Conservation (phyloP, 768 basidiomycete species). For the Termitomyces sp. region DNA sequence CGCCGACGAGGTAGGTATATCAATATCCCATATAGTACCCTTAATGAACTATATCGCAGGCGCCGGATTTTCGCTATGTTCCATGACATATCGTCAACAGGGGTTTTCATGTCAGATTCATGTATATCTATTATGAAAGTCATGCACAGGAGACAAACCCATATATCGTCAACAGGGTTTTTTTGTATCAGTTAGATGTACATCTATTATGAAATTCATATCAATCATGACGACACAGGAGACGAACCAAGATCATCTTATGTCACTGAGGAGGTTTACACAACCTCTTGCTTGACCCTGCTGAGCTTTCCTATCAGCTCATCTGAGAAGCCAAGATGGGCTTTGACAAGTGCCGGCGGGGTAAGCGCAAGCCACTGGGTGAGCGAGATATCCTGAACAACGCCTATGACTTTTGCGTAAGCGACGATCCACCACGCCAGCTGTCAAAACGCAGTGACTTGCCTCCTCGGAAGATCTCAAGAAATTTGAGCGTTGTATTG, state of each 20-base stretch:
- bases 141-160: no score
- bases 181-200: no score
- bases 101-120: no score
- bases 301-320: slow-evolving; percentile 42
- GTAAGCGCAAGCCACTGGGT: slow-evolving; percentile 60
- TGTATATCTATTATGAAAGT: no score
- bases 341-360: slow-evolving; percentile 53
- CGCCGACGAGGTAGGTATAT: slow-evolving; percentile 41
- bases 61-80: slow-evolving; percentile 54
- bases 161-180: no score
- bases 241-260: neutral
- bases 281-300: slow-evolving; percentile 45
- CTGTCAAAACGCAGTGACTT: slow-evolving; percentile 5
- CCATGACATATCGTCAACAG: slow-evolving; percentile 6
- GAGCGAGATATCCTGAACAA: slow-evolving; percentile 51
- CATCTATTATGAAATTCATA: no score
- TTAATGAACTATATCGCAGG: slow-evolving; percentile 26
- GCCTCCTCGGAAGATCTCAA: slow-evolving; percentile 61
- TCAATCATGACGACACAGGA: no score
- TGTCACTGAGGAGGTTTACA: slow-evolving; percentile 12
- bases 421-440: neutral
- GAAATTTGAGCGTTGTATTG: slow-evolving; percentile 47
- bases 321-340: slow-evolving; percentile 51
- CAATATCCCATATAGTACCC: neutral
- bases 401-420: neutral